Evolutionary conservation across 2,329 filamentous ascomycete genomes (phyloP).

Genomic region (Zasmidium citrigriseum): DNA sequence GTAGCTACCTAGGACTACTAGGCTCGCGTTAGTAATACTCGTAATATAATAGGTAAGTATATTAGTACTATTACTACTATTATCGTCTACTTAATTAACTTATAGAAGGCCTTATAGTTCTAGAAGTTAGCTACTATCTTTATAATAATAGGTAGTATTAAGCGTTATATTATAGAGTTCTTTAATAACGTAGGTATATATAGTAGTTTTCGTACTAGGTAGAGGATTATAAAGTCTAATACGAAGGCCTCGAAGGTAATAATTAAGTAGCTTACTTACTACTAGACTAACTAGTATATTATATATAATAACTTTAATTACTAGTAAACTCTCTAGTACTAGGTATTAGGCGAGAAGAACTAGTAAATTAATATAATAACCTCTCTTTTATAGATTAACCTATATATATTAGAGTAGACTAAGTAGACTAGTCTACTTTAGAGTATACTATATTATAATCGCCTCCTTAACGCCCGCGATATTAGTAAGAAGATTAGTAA

Average conservation of each 20-base stretch:
- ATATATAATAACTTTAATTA: background rate
- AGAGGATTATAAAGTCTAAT: background rate
- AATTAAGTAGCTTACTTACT: background rate
- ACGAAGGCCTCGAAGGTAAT: background rate
- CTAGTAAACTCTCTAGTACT: background rate
- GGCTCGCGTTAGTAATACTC: background rate
- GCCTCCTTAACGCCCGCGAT: background rate
- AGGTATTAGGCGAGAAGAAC: background rate
- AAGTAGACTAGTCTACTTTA: background rate
- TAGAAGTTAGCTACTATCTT: background rate
- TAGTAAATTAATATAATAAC: slow-evolving; percentile 2
- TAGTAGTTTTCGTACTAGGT: background rate
- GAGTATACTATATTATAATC: background rate
- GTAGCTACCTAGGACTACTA: background rate
- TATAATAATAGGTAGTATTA: background rate
- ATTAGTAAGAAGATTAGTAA: background rate
- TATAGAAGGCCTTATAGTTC: background rate
- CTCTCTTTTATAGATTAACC: background rate
- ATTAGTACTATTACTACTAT: background rate
- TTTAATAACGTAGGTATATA: background rate
- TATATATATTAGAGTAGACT: slow-evolving; percentile 3
- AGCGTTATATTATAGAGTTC: background rate
- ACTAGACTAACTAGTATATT: background rate
- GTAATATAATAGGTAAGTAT: background rate
- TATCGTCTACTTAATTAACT: slow-evolving; percentile 1